Evolutionary conservation across 2,329 filamentous ascomycete genomes (phyloP), one percentile per base, ranked within the genome.

Genomic region (Xylariaceae sp.): DNA sequence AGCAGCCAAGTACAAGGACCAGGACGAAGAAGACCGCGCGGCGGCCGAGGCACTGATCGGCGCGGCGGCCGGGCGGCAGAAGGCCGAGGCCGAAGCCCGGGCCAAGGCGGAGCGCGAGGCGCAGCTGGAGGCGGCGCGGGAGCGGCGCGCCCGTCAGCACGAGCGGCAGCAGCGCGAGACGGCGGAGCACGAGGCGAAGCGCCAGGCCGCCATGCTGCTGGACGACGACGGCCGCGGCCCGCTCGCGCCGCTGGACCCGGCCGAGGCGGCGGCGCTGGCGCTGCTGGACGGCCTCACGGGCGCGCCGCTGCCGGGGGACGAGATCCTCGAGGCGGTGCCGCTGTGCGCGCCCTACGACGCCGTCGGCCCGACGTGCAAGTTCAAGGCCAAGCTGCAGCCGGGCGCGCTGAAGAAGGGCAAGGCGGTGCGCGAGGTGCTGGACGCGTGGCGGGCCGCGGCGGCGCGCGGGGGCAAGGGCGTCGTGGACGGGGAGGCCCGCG

Each of bases 351-450:
- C 79, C 2, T 83, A 77, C 68, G 63, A 59, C 16, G 77, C 79
- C 2, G 60, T 83, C 45, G 68, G 61, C 3, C n/a, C n/a, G n/a
- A 75, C 74, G 36, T 84, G 83, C 61, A 95, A 95, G 61, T 96
- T 95, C 67, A 93, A 93, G 60, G 85, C 80, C 34, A 98, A 98
- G 66, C 60, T 98, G 49, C 92, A 96, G 60, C 92, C 92, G 0
- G 92, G 92, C 0, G 63, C 78, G 0, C 72, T 81, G 43, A 98
- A 96, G 70, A 94, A 94, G 64, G 90, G 92, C 8, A 96, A 95
- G 57, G 89, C 88, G 0, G 78, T 94, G 30, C 86, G 85, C 56
- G 90, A 96, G 59, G 81, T 96, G 19, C 60, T 96, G n/a, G 77
- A 80, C 31, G 73, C 75, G 39, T 95, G 90, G 89, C 72, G 81